Evolutionary conservation across 2,329 filamentous ascomycete genomes (phyloP).

Genomic region (Clonostachys rosea): DNA sequence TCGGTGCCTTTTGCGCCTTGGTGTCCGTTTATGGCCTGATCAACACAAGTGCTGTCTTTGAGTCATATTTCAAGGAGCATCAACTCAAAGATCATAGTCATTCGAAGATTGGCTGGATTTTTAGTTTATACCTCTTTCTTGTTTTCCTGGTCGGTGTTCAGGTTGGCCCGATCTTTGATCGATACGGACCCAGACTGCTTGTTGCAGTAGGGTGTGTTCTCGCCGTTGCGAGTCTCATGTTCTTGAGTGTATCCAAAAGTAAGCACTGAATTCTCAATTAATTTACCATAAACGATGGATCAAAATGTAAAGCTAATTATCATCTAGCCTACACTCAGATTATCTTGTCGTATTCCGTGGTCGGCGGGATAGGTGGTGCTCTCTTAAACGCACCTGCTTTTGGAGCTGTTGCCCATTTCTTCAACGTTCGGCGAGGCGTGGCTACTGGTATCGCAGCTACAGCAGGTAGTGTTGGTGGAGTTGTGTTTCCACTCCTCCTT

Average conservation of each 20-base stretch:
- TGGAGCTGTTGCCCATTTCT: slow-evolving; percentile 18
- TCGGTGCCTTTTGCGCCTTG: slow-evolving; percentile 65
- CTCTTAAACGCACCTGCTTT: slow-evolving; percentile 24
- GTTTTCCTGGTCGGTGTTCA: slow-evolving; percentile 38
- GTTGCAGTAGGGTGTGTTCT: slow-evolving; percentile 25
- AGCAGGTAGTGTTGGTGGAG: slow-evolving; percentile 11
- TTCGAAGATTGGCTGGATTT: slow-evolving; percentile 43
- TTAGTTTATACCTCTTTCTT: slow-evolving; percentile 37
- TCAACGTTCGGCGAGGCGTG: not conserved
- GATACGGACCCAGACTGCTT: slow-evolving; percentile 35
- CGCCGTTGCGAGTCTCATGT: slow-evolving; percentile 34
- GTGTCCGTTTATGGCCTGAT: slow-evolving; percentile 62
- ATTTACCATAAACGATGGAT: slow-evolving; percentile 21
- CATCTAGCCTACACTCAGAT: slow-evolving; percentile 38
- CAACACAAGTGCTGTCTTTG: slow-evolving; percentile 53
- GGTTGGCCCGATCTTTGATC: slow-evolving; percentile 42
- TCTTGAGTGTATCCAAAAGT: slow-evolving; percentile 40
- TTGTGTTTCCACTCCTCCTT: slow-evolving; percentile 25
- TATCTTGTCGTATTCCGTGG: slow-evolving; percentile 33
- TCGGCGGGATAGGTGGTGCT: slow-evolving; percentile 33
- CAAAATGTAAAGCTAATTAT: slow-evolving; percentile 47
- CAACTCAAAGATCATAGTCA: slow-evolving; percentile 34
- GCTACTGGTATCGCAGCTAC: not conserved
- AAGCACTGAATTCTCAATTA: slow-evolving; percentile 54
- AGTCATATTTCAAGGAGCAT: slow-evolving; percentile 37